phyloP scores from a whole-genome alignment of 345 rosid species.

The Xanthoceras sorbifolium region DNA sequence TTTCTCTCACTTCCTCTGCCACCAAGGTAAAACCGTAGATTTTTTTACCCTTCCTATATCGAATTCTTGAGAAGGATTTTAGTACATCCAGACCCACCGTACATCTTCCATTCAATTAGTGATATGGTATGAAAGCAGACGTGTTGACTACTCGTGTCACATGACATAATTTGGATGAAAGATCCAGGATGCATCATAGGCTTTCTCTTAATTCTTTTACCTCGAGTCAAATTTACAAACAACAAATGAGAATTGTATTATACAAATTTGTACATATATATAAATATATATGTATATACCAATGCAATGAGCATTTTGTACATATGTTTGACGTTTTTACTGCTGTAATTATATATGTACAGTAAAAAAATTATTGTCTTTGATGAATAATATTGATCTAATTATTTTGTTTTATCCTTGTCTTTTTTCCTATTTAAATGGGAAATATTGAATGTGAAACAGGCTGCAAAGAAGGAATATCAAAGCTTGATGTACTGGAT shows the following conservation, averaged over 20 bases:
- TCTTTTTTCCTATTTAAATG: constrained; percentile 28
- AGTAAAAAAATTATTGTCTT: background rate
- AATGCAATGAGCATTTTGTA: background rate
- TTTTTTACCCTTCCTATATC: background rate
- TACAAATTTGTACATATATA: too few species aligned
- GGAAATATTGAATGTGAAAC: constrained; percentile 38
- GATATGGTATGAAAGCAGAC: too few species aligned
- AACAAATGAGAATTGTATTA: background rate
- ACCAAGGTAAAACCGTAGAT: constrained; percentile 56
- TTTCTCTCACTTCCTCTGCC: constrained; percentile 78
- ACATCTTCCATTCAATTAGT: too few species aligned
- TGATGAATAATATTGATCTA: background rate
- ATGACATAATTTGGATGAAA: background rate
- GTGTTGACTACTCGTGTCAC: too few species aligned
- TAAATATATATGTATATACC: background rate
- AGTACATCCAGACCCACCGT: too few species aligned
- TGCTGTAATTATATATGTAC: background rate
- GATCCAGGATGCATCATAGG: background rate
- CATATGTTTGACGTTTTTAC: background rate
- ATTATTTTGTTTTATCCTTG: constrained; percentile 6
- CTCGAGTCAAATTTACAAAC: background rate
- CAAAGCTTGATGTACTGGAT: constrained; percentile 63
- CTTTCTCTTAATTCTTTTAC: background rate
- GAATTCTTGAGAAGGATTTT: background rate
- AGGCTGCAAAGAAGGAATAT: constrained; percentile 63